Evolutionary conservation across 2,329 filamentous ascomycete species (phyloP).

Genomic region (Huntiella bhutanensis): DNA sequence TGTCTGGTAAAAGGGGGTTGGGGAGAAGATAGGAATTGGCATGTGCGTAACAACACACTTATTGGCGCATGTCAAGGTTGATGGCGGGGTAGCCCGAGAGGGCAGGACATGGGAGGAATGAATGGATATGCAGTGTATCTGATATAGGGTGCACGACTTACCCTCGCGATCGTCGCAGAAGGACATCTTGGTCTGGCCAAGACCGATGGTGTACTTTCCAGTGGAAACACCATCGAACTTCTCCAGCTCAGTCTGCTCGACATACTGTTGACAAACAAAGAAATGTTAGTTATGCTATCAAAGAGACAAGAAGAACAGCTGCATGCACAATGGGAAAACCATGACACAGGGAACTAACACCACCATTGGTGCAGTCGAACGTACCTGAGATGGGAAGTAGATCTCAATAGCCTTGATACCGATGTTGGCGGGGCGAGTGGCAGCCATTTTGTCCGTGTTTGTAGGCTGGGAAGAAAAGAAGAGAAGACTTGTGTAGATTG

Average conservation of each 20-base stretch:
- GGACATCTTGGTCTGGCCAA: conserved; percentile 81
- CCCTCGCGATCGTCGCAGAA: conserved; percentile 83
- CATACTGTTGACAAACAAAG: conserved; percentile 38
- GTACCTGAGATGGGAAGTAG: conserved; percentile 71
- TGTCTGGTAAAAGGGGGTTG: not conserved
- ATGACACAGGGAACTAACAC: no score
- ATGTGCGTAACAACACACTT: no score
- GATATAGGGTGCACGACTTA: conserved; percentile 22
- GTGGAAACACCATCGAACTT: conserved; percentile 68
- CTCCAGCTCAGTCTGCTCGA: conserved; percentile 66
- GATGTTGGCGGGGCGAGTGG: conserved; percentile 59
- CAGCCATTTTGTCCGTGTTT: conserved; percentile 35
- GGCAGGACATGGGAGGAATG: not conserved
- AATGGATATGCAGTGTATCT: conserved; percentile 4
- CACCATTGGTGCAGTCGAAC: conserved; percentile 16
- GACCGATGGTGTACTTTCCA: conserved; percentile 80
- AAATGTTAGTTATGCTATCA: not conserved
- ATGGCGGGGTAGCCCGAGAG: not conserved
- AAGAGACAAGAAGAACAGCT: not conserved
- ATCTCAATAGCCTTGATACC: conserved; percentile 88
- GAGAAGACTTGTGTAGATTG: not conserved
- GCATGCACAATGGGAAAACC: not conserved
- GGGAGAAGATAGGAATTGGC: no score
- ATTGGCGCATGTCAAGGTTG: no score
- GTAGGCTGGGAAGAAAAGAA: conserved; percentile 1